phyloP scores from a whole-genome alignment of 768 basidiomycete species.

The Lactarius sanguifluus region DNA sequence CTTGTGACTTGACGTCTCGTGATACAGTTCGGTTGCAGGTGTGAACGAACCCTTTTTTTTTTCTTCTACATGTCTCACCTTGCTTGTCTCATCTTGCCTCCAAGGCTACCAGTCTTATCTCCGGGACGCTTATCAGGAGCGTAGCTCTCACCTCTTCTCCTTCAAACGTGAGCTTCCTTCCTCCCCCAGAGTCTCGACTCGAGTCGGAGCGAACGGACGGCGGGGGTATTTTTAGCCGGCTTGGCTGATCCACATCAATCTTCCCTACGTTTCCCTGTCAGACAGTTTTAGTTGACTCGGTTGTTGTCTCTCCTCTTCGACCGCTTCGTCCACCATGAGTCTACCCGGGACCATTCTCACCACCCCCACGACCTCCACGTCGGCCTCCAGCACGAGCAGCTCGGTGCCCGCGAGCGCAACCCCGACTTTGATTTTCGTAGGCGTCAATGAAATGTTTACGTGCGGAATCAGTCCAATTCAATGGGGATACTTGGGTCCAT shows the following conservation, averaged over 20 bases:
- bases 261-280: not conserved
- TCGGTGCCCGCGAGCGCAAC: not conserved
- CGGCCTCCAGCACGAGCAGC: constrained; percentile 1
- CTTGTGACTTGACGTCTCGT: not conserved
- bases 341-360: not conserved
- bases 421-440: not conserved
- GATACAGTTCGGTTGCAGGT: not conserved
- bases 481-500: constrained; percentile 32
- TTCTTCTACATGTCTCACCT: not conserved
- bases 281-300: not conserved
- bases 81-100: too few species aligned
- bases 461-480: constrained; percentile 37
- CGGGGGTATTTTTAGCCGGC: not conserved
- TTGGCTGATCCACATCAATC: not conserved
- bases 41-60: not conserved
- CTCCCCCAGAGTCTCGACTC: not conserved
- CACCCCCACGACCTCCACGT: not conserved
- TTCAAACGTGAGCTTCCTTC: constrained; percentile 5
- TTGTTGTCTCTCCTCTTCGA: not conserved
- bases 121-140: not conserved
- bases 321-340: constrained; percentile 12
- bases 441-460: constrained; percentile 37
- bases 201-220: not conserved
- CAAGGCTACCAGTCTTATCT: not conserved
- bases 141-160: not conserved